Conservation (phyloP, 1,284 basidiomycete genomes). For the Moesziomyces sp. region DNA sequence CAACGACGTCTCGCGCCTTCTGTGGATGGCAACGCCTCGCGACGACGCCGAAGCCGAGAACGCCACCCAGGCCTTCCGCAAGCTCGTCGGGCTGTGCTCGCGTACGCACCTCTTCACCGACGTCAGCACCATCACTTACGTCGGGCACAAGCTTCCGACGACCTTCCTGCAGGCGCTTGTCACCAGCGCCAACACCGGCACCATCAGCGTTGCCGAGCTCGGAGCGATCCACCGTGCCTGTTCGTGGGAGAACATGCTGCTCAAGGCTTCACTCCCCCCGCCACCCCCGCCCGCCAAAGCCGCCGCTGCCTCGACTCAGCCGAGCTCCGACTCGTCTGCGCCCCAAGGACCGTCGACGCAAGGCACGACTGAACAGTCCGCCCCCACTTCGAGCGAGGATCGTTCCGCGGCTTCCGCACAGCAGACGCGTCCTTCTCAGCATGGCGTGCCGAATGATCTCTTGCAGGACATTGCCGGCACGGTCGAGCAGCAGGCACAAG, state of each 20-base stretch:
- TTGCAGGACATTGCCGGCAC: slow-evolving; percentile 47
- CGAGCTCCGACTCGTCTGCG: slow-evolving; percentile 14
- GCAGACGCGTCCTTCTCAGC: slow-evolving; percentile 28
- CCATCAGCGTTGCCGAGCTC: slow-evolving; percentile 77
- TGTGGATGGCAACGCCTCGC: slow-evolving; percentile 37
- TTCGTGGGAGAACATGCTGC: slow-evolving; percentile 84
- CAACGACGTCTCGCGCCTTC: slow-evolving; percentile 35
- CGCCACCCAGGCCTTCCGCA: slow-evolving; percentile 79
- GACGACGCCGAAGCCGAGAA: slow-evolving; percentile 69
- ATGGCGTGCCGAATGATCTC: slow-evolving; percentile 39
- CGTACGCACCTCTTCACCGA: slow-evolving; percentile 86
- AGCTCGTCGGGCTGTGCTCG: slow-evolving; percentile 80
- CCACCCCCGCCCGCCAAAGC: slow-evolving; percentile 10
- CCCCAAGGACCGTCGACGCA: slow-evolving; percentile 2
- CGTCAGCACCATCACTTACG: slow-evolving; percentile 85
- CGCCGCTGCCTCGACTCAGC: background rate
- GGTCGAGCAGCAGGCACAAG: slow-evolving; percentile 23
- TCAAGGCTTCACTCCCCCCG: slow-evolving; percentile 71
- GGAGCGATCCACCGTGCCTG: slow-evolving; percentile 84
- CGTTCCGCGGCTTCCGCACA: slow-evolving; percentile 3
- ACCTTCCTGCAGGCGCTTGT: slow-evolving; percentile 75
- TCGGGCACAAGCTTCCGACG: slow-evolving; percentile 79
- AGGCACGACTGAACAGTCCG: background rate
- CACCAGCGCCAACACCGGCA: slow-evolving; percentile 69
- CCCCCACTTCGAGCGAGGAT: slow-evolving; percentile 1